phyloP scores from a whole-genome alignment of 140 eudicot genomes.

The Senecio squalidus region DNA sequence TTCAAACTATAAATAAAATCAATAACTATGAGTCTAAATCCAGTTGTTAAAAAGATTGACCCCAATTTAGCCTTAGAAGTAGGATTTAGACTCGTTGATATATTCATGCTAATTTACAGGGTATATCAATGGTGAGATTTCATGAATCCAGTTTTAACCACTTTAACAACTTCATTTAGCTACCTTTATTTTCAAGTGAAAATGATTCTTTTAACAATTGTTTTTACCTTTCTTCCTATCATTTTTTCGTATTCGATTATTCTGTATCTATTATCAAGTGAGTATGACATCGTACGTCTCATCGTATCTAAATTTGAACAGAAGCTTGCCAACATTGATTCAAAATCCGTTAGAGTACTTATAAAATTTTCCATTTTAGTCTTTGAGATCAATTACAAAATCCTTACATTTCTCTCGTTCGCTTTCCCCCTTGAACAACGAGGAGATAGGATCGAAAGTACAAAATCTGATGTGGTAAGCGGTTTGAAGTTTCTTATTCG shows the following conservation, averaged over 20 bases:
- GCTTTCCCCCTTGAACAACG: slow-evolving; percentile 3
- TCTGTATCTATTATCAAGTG: background rate
- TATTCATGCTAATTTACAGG: no score
- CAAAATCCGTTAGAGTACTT: slow-evolving; percentile 71
- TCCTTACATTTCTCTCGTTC: slow-evolving; percentile 16
- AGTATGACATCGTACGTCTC: background rate
- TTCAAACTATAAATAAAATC: no score
- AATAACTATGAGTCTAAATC: no score
- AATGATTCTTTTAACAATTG: background rate
- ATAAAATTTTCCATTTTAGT: background rate
- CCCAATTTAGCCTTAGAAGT: no score
- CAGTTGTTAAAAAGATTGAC: no score
- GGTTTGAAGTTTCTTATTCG: no score
- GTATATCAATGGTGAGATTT: no score
- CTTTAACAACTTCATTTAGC: no score
- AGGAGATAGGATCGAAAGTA: background rate
- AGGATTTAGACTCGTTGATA: no score
- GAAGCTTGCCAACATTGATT: slow-evolving; percentile 66
- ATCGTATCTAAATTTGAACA: slow-evolving; percentile 61
- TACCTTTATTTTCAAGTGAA: background rate
- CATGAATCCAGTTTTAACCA: no score
- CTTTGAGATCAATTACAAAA: slow-evolving; percentile 6
- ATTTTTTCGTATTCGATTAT: background rate
- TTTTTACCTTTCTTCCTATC: background rate
- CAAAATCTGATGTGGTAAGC: background rate